Evolutionary conservation across 2,329 filamentous ascomycete genomes (phyloP).

Genomic region (Fusarium sp.): DNA sequence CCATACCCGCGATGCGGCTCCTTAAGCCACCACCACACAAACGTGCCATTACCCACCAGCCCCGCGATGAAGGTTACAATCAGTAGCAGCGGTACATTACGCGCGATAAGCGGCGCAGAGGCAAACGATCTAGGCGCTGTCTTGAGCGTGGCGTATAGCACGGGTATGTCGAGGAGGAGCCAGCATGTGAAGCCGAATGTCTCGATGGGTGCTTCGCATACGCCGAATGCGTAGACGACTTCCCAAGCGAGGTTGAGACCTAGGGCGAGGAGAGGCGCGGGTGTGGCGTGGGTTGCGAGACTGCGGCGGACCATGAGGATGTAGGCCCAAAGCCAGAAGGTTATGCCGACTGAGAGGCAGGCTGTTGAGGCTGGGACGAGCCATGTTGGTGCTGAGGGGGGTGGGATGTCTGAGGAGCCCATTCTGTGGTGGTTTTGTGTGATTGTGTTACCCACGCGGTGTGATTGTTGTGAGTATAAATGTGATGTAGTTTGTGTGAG

Average conservation of each 20-base stretch:
- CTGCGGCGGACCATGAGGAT: constrained; percentile 59
- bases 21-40: constrained; percentile 61
- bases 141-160: constrained; percentile 60
- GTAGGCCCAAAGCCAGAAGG: constrained; percentile 58
- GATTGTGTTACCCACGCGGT: neutral
- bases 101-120: constrained; percentile 54
- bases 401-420: constrained; percentile 55
- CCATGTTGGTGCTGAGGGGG: constrained; percentile 51
- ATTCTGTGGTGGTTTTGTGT: constrained; percentile 41
- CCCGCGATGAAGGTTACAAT: constrained; percentile 51
- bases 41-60: constrained; percentile 54
- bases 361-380: constrained; percentile 51
- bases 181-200: constrained; percentile 58
- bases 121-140: constrained; percentile 58
- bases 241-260: constrained; percentile 65
- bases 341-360: constrained; percentile 52
- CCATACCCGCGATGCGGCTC: constrained; percentile 55
- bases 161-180: constrained; percentile 61
- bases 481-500: neutral
- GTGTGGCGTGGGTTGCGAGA: constrained; percentile 59
- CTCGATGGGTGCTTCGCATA: constrained; percentile 58
- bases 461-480: neutral
- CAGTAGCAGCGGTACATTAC: constrained; percentile 54
- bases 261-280: constrained; percentile 61
- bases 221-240: constrained; percentile 59